Base-by-base conservation (phyloP, 352 stramenopile genomes). In the Phytophthora ramorum region DNA sequence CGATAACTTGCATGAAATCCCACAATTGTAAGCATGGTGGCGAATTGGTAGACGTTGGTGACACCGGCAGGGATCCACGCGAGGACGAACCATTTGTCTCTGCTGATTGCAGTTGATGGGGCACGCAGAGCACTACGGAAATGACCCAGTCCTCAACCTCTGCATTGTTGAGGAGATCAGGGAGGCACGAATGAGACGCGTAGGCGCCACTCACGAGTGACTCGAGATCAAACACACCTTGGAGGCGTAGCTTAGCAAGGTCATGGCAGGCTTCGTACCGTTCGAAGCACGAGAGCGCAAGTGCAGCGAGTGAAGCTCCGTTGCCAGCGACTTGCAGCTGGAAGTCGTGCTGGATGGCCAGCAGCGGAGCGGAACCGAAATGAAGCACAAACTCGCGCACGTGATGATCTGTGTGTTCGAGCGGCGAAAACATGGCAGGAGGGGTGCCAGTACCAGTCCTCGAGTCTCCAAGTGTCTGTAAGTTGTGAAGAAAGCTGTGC, bases 311-410 rank as follows among this genome's bases (percentile, higher is more conserved):
- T 7, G 66, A 66, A 5, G 52, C 45, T 8, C 66, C 70, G 49
- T 62, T 55, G 38, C 66, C 66, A 26, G 13, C 20, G 10, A 71
- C 60, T 51, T 89, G 78, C 14, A 68, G 63, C 30, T 84, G 74
- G 16, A 90, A 80, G 43, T 90, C 79, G 13, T 85, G 76, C 41
- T 89, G 79, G 48, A 89, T 82, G 44, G 78, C 79, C 30, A 83
- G 50, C 7, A 91, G 63, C 32, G 83, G 78, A 10, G 81, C 82
- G 4, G 81, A 79, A 24, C 72, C 68, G 47, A 91, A 89, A 51
- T 75, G 79, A 32, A 90, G 72, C 41, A 87, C 78, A 37, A 88
- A 91, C 59, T 89, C 80, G 1, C 75, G 61, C 9, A 87, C 53
- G 6, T 74, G 66, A 52, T 80, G 77, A 16, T 79, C 71, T 16